A percentile compares a stretch with the other conserved stretches of the same genome.
These are phyloP conservation scores for Musa acuminata DNA, from an alignment of 176 grass and related monocot genomes.

Conservation along the genomic window DNA sequence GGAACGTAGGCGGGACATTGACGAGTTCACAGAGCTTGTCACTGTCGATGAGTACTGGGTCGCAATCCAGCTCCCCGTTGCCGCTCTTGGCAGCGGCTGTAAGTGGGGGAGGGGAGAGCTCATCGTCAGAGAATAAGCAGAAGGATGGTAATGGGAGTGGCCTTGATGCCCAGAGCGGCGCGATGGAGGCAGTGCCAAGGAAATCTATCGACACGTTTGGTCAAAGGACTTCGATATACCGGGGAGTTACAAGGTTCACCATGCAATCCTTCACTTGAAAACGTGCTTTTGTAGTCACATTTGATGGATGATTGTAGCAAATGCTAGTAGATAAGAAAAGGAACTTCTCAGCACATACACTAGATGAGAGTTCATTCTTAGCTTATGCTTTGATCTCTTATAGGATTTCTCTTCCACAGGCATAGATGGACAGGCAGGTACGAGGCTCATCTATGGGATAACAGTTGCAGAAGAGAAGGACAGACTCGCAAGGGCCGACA, in stretches of 20 bases:
- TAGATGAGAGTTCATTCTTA: no score
- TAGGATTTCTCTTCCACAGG: conserved; percentile 17
- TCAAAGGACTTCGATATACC: conserved; percentile 66
- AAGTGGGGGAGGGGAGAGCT: conserved; percentile 14
- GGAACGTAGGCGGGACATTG: background rate
- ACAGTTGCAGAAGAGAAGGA: conserved; percentile 73
- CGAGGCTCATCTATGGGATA: conserved; percentile 81
- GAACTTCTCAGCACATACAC: no score
- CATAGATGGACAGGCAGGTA: conserved; percentile 83
- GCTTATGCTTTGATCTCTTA: no score
- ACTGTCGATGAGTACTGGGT: conserved; percentile 43
- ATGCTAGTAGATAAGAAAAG: no score
- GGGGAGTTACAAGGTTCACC: conserved; percentile 54
- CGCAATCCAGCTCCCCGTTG: conserved; percentile 15
- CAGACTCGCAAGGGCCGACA: conserved; percentile 69
- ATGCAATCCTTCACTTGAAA: no score
- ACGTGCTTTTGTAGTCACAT: no score
- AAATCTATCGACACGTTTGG: conserved; percentile 59
- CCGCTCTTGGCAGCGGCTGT: conserved; percentile 7
- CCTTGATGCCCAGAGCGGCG: conserved; percentile 28
- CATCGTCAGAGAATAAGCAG: conserved; percentile 26
- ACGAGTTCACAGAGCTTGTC: conserved; percentile 34
- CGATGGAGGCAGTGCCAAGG: conserved; percentile 29
- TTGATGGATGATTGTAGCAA: no score
- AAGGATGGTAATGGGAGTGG: background rate